Evolutionary conservation across 192 early-diverging fungal genomes (phyloP).

Genomic region (Umbelopsis sp.): DNA sequence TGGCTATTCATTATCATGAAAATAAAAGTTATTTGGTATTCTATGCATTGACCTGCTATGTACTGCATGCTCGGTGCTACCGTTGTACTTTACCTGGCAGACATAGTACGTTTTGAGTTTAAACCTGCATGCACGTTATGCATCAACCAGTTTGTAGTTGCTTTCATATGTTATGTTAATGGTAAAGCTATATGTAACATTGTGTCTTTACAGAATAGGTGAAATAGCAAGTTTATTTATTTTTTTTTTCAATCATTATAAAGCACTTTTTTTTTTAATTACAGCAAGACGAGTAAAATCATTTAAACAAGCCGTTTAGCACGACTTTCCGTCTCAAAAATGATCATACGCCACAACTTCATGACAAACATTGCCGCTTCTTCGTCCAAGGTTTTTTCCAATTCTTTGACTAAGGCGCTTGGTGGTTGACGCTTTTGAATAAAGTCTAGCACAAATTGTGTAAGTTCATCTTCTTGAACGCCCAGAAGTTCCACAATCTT

Average conservation of each 20-base stretch:
- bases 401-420: constrained; percentile 71
- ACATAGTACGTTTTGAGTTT: too few relatives aligned
- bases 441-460: constrained; percentile 77
- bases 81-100: too few relatives aligned
- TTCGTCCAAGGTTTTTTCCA: constrained; percentile 83
- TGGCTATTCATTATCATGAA: neutral
- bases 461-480: constrained; percentile 76
- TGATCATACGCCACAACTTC: constrained; percentile 86
- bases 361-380: constrained; percentile 87
- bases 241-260: too few relatives aligned
- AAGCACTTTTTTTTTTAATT: constrained; percentile 13
- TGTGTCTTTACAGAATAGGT: too few relatives aligned
- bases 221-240: too few relatives aligned
- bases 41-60: too few relatives aligned
- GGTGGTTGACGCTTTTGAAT: constrained; percentile 69
- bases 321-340: constrained; percentile 81
- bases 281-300: constrained; percentile 25
- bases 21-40: too few relatives aligned
- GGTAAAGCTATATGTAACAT: too few relatives aligned
- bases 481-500: constrained; percentile 83
- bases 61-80: too few relatives aligned
- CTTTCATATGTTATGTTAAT: too few relatives aligned
- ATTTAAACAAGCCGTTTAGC: constrained; percentile 48
- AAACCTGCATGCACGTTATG: too few relatives aligned
- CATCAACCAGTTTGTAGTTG: too few relatives aligned